Evolutionary conservation across 805 yeast genomes (phyloP), one percentile per base, ranked within the genome.

Genomic region (Candida tammaniensis): DNA sequence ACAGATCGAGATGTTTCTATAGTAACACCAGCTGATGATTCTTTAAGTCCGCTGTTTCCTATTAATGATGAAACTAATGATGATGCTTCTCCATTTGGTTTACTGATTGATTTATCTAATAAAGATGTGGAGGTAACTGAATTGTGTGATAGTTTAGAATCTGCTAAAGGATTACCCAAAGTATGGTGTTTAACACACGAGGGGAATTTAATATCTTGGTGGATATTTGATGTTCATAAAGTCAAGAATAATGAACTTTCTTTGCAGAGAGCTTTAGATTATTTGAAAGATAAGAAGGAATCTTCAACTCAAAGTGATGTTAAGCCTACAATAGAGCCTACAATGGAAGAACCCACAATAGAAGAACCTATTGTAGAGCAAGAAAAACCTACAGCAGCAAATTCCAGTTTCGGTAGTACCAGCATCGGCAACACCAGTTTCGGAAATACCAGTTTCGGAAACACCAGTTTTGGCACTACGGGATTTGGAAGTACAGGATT

Each of bases 41-140:
- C 80, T 4, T 78, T 76, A 47, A 69, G 84, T 31, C 95, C 95
- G 0, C 71, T 77, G 17, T 62, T 86, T 42, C 95, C 96, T 1
- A 63, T 86, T 46, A 76, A 76, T 49, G 80, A 76, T 7, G 80
- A 68, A 2, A 63, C 80, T 1, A 80, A 74, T 29, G 80, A 73
- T 32, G 95, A 86, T 47, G 73, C 83, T 10, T 72, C 82, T 6
- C 79, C 91, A 0, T 61, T 84, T 15, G 96, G 96, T 4, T 44
- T 84, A 8, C 77, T 76, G 0, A 30, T 86, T 5, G 95, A 86
- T 51, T 47, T 79, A 10, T 61, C 70, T 8, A 61, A 76, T 2
- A 54, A 55, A 0, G 67, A 63, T 11, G 31, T 46, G 1, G 47
- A 47, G 1, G 74, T 80, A 2, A 35, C 52, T 2, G 70, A 73